Evolutionary conservation across 1,284 basidiomycete species (phyloP), one percentile per base, ranked within the genome.

Genomic region (Mycosarcoma maydis): DNA sequence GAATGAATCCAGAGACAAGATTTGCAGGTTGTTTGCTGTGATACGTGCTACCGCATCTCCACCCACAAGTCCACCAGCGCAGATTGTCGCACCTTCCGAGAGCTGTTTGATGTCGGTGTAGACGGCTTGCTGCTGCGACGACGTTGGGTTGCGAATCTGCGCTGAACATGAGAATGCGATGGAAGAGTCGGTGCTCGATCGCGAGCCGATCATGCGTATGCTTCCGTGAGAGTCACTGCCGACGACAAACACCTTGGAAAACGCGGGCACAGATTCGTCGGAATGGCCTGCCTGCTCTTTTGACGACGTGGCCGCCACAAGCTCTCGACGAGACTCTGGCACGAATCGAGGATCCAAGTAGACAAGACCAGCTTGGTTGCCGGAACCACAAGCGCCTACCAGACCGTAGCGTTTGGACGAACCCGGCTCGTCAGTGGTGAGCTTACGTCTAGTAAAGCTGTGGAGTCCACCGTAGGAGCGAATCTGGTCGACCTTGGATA

Each of bases 341-440:
- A 50, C 44, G 26, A 62, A 62, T 14, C 55, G 14, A 3, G 66
- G 66, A 49, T 69, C 66, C 10, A 69, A 26, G 10, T 69, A 69
- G 8, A 55, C 59, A 5, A 69, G 37, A 6, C 59, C 66, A 20
- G 66, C 59, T 38, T 69, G 66, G n/a, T 49, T 69, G 8, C 66
- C 66, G 3, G 55, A 54, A 6, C 66, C 66, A 41, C 51, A 56
- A 3, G 59, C 54, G 14, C 50, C 66, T 7, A 69, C 66, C 33
- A 69, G 14, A 1, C 19, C 55, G 37, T 59, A 41, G 10, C 59
- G 50, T 32, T 56, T 57, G 10, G 47, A 50, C 6, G 50, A 44
- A 3, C 58, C 59, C 0, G 58, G 34, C 26, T 56, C 41, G 17
- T 49, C 34, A 7, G 37, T n/a, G n/a, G 54, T 34, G 6, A 69